phyloP scores from a whole-genome alignment of 495 filamentous ascomycete species.

The Oleoguttula mirabilis region DNA sequence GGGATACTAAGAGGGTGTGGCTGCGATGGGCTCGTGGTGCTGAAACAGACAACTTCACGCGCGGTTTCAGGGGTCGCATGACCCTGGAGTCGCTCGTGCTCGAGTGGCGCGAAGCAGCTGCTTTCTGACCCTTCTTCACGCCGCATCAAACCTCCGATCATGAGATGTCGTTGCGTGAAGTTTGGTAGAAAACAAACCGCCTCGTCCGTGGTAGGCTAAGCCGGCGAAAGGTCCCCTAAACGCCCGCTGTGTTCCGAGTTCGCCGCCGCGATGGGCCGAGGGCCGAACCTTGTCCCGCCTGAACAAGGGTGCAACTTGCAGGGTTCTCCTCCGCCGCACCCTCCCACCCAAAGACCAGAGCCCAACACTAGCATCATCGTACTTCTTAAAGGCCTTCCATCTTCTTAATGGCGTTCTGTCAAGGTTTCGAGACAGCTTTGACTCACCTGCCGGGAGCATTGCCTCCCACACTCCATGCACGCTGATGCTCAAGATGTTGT shows the following conservation, averaged over 20 bases:
- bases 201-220: not conserved
- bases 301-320: too few species aligned
- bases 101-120: too few species aligned
- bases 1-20: not conserved
- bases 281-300: constrained; percentile 1
- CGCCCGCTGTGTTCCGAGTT: too few species aligned
- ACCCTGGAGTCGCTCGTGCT: too few species aligned
- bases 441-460: not conserved
- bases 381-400: not conserved
- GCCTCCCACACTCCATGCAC: not conserved
- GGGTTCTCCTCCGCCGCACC: not conserved
- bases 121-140: not conserved
- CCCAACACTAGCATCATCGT: constrained; percentile 3
- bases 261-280: too few species aligned
- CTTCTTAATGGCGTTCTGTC: not conserved
- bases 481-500: not conserved
- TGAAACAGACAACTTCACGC: too few species aligned
- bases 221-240: too few species aligned
- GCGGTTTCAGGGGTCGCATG: too few species aligned
- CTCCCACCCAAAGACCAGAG: constrained; percentile 1
- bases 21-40: not conserved
- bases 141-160: not conserved
- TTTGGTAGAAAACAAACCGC: not conserved
- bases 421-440: constrained; percentile 2
- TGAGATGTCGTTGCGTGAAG: not conserved